A percentile compares a stretch with the other conserved stretches of the same genome.
These are phyloP conservation scores for Umbilicus rupestris DNA, from an alignment of 164 flowering plant species.

Conservation along the genomic window DNA sequence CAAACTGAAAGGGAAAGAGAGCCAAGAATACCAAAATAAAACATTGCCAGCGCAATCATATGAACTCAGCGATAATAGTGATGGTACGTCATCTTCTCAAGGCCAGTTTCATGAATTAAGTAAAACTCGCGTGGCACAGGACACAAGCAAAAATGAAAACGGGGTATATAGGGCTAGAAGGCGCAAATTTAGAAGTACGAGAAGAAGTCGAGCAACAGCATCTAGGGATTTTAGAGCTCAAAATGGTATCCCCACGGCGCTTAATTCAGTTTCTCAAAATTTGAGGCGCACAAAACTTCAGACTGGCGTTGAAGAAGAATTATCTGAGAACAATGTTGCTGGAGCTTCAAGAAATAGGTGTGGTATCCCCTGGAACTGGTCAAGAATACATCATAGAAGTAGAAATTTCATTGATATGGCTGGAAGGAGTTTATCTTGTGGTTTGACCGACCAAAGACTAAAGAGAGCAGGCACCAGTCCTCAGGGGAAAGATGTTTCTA, in stretches of 20 bases:
- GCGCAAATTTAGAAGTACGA: conserved; percentile 58
- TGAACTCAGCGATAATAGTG: conserved; percentile 43
- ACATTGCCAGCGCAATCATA: conserved; percentile 57
- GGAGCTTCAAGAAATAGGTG: conserved; percentile 72
- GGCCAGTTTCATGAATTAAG: conserved; percentile 18
- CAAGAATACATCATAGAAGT: conserved; percentile 84
- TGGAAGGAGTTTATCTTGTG: conserved; percentile 90
- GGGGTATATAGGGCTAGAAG: conserved; percentile 41
- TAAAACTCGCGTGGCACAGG: conserved; percentile 27
- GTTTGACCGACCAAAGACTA: conserved; percentile 62
- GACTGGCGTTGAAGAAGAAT: conserved; percentile 33
- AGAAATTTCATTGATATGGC: conserved; percentile 81
- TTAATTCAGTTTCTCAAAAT: conserved; percentile 60
- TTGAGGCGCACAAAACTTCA: conserved; percentile 25
- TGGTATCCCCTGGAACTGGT: conserved; percentile 98
- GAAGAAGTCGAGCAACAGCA: conserved; percentile 36
- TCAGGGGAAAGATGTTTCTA: conserved; percentile 27
- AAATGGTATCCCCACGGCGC: conserved; percentile 69
- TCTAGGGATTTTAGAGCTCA: conserved; percentile 26
- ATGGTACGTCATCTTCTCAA: conserved; percentile 48
- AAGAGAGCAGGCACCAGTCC: conserved; percentile 38
- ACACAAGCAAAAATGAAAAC: conserved; percentile 28
- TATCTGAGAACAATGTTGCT: conserved; percentile 34
- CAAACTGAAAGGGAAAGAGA: conserved; percentile 30
- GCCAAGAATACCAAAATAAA: conserved; percentile 27